phyloP scores from a whole-genome alignment of 371 early-diverging fungal genomes.

The Lichtheimia ramosa region DNA sequence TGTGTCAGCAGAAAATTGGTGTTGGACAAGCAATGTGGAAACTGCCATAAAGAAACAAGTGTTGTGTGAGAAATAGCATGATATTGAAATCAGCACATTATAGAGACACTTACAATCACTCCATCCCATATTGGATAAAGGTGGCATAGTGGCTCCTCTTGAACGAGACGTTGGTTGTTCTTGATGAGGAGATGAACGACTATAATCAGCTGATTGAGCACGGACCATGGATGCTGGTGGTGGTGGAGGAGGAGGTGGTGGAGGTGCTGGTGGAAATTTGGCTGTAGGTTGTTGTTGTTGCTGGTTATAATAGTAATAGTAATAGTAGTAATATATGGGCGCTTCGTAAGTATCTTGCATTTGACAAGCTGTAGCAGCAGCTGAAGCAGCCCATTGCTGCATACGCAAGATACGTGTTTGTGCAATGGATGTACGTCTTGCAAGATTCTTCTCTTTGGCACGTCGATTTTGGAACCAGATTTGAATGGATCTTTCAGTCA shows the following conservation, averaged over 20 bases:
- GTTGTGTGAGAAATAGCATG: not conserved
- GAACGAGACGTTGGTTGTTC: slow-evolving; percentile 5
- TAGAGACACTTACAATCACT: slow-evolving; percentile 2
- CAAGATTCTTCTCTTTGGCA: slow-evolving; percentile 83
- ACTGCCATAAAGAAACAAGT: too few species aligned
- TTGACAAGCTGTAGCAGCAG: slow-evolving; percentile 45
- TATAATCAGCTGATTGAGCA: slow-evolving; percentile 8
- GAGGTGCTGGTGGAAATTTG: slow-evolving; percentile 2
- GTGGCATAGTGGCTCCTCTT: slow-evolving; percentile 15
- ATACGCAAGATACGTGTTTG: slow-evolving; percentile 45
- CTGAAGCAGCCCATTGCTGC: slow-evolving; percentile 42
- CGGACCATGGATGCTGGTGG: slow-evolving; percentile 9
- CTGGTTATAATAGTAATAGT: slow-evolving; percentile 46
- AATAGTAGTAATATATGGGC: slow-evolving; percentile 43
- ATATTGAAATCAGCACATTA: not conserved
- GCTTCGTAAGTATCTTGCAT: slow-evolving; percentile 22
- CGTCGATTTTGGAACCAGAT: slow-evolving; percentile 99
- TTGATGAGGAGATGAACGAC: not conserved
- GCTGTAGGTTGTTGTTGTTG: slow-evolving; percentile 25
- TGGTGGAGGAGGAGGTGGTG: slow-evolving; percentile 12
- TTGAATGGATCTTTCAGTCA: slow-evolving; percentile 90
- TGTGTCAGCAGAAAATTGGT: slow-evolving; percentile 51
- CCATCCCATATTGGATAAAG: slow-evolving; percentile 5
- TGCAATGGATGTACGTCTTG: slow-evolving; percentile 48
- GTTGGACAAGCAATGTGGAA: not conserved